Conservation (phyloP, 257 asterid genomes). For the Solanum pennellii region DNA sequence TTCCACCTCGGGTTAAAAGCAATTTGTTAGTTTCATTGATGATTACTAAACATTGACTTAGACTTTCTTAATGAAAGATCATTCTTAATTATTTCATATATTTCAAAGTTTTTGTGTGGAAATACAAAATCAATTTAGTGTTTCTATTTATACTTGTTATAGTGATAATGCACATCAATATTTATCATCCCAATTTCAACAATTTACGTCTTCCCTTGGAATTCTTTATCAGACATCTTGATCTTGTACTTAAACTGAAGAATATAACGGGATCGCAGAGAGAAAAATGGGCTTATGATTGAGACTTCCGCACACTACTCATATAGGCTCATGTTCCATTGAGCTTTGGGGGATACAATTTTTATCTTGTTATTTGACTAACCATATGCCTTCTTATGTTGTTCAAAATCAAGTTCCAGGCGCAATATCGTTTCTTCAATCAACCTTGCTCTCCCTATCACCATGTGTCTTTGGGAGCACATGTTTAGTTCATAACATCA, state of each 20-base stretch:
- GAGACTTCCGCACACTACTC: neutral
- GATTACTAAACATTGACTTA: neutral
- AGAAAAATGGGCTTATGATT: neutral
- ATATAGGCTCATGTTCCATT: neutral
- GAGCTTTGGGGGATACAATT: neutral
- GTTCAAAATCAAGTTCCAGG: neutral
- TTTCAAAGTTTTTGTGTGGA: neutral
- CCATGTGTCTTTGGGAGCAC: neutral
- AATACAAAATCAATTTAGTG: neutral
- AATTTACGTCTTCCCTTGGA: neutral
- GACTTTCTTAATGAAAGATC: neutral
- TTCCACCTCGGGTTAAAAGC: neutral
- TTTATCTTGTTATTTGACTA: neutral
- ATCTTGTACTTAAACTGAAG: neutral
- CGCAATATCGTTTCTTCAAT: neutral
- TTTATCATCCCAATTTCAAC: neutral
- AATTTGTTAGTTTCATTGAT: neutral
- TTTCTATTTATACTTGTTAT: neutral
- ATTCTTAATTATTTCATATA: neutral
- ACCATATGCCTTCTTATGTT: neutral
- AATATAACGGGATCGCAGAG: too few species aligned
- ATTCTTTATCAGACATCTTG: neutral
- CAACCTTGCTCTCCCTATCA: neutral
- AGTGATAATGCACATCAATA: neutral
- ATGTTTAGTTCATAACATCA: neutral